Conservation (phyloP, 345 rosid genomes). For the Acer campestre region DNA sequence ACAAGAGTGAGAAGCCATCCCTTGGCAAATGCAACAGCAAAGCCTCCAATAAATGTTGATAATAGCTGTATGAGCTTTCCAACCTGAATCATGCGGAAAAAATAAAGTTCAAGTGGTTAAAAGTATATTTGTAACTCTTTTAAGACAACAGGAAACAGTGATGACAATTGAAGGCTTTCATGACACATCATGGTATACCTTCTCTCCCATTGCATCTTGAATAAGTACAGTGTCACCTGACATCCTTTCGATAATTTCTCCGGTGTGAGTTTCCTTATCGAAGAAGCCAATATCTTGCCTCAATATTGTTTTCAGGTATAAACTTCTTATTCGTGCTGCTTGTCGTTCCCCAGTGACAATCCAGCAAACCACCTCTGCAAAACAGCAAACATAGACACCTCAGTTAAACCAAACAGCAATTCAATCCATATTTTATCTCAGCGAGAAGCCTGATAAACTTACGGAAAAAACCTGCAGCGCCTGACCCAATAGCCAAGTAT, state of each 20-base stretch:
- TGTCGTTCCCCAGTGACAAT: conserved; percentile 58
- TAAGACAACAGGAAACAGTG: background rate
- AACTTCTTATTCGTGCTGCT: conserved; percentile 43
- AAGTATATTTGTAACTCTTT: conserved; percentile 9
- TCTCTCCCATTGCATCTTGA: conserved; percentile 60
- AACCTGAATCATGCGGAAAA: conserved; percentile 31
- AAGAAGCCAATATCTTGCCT: conserved; percentile 55
- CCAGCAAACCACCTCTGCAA: conserved; percentile 57
- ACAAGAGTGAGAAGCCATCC: conserved; percentile 65
- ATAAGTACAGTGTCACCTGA: conserved; percentile 57
- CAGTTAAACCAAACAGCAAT: conserved; percentile 7
- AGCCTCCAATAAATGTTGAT: conserved; percentile 49
- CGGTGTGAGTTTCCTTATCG: conserved; percentile 48
- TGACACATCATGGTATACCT: conserved; percentile 25
- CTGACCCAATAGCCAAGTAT: conserved; percentile 40
- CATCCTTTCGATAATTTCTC: conserved; percentile 56
- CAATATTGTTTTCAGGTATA: conserved; percentile 45
- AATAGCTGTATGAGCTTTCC: conserved; percentile 46
- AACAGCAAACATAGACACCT: background rate
- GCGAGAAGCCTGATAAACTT: conserved; percentile 14
- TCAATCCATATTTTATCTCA: background rate
- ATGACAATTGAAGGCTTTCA: background rate
- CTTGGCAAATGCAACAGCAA: conserved; percentile 36
- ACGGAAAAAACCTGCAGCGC: conserved; percentile 29
- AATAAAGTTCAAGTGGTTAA: background rate